Conservation (phyloP, 2,329 filamentous ascomycete species). For the Aspergillus fructus region DNA sequence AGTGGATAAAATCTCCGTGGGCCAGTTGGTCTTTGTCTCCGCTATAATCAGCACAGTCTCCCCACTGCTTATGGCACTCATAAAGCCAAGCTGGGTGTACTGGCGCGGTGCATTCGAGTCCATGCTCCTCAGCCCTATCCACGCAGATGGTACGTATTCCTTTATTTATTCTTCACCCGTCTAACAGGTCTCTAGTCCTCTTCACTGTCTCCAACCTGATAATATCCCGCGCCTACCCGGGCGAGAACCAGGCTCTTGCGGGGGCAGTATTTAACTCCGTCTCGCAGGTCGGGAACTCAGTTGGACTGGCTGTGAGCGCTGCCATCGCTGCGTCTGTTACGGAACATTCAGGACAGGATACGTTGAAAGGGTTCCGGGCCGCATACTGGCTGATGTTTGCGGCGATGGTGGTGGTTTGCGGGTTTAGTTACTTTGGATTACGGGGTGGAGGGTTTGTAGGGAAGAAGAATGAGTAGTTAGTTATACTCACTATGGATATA, state of each 20-base stretch:
- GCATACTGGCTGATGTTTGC: slow-evolving; percentile 13
- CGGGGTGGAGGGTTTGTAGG: slow-evolving; percentile 2
- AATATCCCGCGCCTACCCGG: slow-evolving; percentile 55
- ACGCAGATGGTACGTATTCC: slow-evolving; percentile 37
- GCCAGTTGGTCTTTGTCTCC: slow-evolving; percentile 42
- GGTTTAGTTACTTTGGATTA: slow-evolving; percentile 4
- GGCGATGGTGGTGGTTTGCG: slow-evolving; percentile 7
- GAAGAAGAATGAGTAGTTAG: slow-evolving; percentile 9
- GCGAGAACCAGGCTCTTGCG: slow-evolving; percentile 56
- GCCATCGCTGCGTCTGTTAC: slow-evolving; percentile 45
- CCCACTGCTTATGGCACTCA: slow-evolving; percentile 48
- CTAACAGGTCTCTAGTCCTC: slow-evolving; percentile 25
- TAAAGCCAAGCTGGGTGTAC: slow-evolving; percentile 47
- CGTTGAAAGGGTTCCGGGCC: not conserved
- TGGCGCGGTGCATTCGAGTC: slow-evolving; percentile 49
- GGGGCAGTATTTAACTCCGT: slow-evolving; percentile 62
- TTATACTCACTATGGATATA: not conserved
- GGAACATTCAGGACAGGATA: slow-evolving; percentile 27
- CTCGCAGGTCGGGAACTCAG: slow-evolving; percentile 54
- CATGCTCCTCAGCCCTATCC: slow-evolving; percentile 44
- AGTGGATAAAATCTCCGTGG: slow-evolving; percentile 46
- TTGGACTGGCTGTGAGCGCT: slow-evolving; percentile 52
- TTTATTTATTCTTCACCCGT: no score
- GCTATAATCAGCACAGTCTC: slow-evolving; percentile 36
- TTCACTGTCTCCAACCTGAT: slow-evolving; percentile 58